Evolutionary conservation across 805 yeast species (phyloP), one percentile per base, ranked within the genome.

Genomic region (Suhomyces faveliae): DNA sequence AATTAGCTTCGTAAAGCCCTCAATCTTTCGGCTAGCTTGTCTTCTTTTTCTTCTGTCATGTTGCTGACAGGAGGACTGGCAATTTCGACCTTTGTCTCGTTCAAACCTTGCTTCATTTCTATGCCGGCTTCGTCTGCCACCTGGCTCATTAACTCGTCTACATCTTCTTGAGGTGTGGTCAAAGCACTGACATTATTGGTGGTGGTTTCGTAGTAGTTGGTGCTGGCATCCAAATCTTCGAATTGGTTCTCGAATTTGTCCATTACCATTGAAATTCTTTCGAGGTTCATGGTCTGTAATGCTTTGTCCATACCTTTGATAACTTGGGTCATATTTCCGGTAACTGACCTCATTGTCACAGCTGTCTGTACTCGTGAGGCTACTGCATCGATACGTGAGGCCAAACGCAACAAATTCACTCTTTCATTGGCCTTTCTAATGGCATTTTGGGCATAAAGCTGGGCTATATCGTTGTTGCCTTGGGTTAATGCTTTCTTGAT

Each of bases 41-140:
- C 97, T 67, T 92, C 98, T 54, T 86, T 85, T 55, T 87, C 96
- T 45, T 79, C 87, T 27, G 77, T 67, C 23, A 77, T 75, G 19
- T 49, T 47, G 13, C 63, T 55, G 9, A 69, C 64, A 5, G 76
- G 70, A 11, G 79, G 76, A 2, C 76, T 57, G 19, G 59, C 53
- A 13, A 73, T 64, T 10, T 75, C 77, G 1, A 81, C 79, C 57
- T 78, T 72, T 12, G 89, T 81, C 51, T 81, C 87, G 40, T 80
- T 80, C 52, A 95, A 80, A 43, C 89, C 85, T 58, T 91, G 97
- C 58, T 85, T 84, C 73, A 91, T 76, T 63, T 94, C 98, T 38
- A 94, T 74, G 2, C 99, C 99, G 0, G 97, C 97, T 63, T 92
- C 98, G 63, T 92, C 98, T 0, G 98, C 98, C 12, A 94, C 91